Evolutionary conservation across 768 basidiomycete genomes (phyloP).

Genomic region (Russula sp.): DNA sequence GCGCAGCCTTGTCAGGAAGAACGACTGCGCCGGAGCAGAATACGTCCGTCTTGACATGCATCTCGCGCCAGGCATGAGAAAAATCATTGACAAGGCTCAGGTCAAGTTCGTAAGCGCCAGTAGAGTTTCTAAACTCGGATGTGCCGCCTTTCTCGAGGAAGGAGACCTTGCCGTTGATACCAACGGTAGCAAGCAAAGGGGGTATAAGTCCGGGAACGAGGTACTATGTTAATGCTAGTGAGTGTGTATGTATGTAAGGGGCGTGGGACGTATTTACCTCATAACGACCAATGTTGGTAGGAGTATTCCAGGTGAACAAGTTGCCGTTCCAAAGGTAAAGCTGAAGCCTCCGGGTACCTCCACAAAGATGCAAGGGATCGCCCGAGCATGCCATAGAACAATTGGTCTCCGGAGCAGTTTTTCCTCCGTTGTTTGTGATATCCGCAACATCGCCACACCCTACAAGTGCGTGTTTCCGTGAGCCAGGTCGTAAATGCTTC

Average conservation of each 20-base stretch:
- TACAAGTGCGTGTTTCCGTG: constrained; percentile 27
- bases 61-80: constrained; percentile 57
- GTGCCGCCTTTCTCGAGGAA: constrained; percentile 75
- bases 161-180: constrained; percentile 75
- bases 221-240: constrained; percentile 29
- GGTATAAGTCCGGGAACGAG: constrained; percentile 57
- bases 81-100: constrained; percentile 45
- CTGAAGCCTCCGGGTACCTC: constrained; percentile 47
- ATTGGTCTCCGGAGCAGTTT: constrained; percentile 32
- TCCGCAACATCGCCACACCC: constrained; percentile 67
- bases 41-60: constrained; percentile 72
- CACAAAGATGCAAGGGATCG: constrained; percentile 65
- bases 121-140: constrained; percentile 53
- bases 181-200: constrained; percentile 68
- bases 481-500: not conserved
- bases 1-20: constrained; percentile 66
- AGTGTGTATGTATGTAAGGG: not conserved
- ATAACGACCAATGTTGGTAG: constrained; percentile 58
- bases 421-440: constrained; percentile 35
- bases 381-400: constrained; percentile 57
- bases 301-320: constrained; percentile 61
- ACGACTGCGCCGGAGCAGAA: constrained; percentile 73
- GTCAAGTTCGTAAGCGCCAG: constrained; percentile 77
- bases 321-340: constrained; percentile 34
- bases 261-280: constrained; percentile 41